These are phyloP conservation scores for Saccharomycopsis hybrid DNA, from an alignment of 1,139 yeast species.

Conservation along the genomic window DNA sequence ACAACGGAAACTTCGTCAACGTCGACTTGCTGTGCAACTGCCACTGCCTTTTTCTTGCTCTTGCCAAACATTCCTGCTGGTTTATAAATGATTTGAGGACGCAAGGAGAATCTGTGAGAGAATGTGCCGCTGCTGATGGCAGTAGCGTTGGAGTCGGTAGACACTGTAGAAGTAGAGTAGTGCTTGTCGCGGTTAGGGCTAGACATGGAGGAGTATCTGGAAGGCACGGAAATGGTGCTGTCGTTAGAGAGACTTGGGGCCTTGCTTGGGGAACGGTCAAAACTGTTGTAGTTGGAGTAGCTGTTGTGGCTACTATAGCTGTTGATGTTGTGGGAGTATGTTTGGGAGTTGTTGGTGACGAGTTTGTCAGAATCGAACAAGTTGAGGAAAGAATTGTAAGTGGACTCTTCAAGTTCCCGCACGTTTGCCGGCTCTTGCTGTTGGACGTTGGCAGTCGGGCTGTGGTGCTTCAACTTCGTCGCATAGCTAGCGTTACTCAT, in stretches of 20 bases:
- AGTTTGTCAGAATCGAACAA: conserved; percentile 9
- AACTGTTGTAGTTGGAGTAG: not conserved
- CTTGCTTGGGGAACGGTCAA: not conserved
- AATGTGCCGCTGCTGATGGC: not conserved
- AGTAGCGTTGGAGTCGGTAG: not conserved
- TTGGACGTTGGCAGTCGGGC: not conserved
- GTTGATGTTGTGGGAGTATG: not conserved
- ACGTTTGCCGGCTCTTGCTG: not conserved
- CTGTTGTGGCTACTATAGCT: not conserved
- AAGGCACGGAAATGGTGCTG: not conserved
- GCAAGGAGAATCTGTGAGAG: not conserved
- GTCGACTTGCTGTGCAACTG: not conserved
- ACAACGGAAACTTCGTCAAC: not conserved
- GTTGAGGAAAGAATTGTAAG: conserved; percentile 16
- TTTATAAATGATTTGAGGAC: not conserved
- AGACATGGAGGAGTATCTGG: not conserved
- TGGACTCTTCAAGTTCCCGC: conserved; percentile 10
- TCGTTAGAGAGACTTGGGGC: not conserved
- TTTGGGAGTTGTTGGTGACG: not conserved
- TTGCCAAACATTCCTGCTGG: not conserved
- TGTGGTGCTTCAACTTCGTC: not conserved
- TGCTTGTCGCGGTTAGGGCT: not conserved
- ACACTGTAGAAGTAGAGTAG: not conserved
- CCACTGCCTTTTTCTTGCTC: not conserved
- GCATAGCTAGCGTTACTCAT: not conserved